Evolutionary conservation across 495 filamentous ascomycete genomes (phyloP).

Genomic region (Penicillium cinerascens): DNA sequence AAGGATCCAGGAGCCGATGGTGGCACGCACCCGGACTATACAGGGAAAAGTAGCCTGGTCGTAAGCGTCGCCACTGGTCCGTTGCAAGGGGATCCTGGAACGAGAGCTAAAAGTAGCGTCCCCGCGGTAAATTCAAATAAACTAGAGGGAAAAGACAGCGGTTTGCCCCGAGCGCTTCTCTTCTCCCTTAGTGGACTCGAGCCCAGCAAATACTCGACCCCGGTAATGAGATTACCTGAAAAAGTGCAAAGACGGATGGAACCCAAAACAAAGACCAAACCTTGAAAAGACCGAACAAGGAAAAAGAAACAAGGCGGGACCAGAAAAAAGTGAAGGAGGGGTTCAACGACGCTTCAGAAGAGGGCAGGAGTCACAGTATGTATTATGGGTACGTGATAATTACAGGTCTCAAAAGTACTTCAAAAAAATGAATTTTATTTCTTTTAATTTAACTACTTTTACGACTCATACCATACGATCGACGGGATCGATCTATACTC

Average conservation of each 20-base stretch:
- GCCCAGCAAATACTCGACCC: conserved; percentile 1
- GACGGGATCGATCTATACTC: conserved; percentile 28
- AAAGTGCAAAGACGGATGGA: neutral
- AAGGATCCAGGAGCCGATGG: conserved; percentile 16
- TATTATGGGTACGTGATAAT: conserved; percentile 13
- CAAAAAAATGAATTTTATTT: neutral
- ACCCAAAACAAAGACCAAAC: neutral
- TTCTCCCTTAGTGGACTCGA: neutral
- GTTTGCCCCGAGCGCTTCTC: conserved; percentile 8
- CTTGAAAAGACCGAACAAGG: neutral
- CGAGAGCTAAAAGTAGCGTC: conserved; percentile 26
- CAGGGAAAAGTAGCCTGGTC: conserved; percentile 23
- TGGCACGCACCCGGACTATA: conserved; percentile 22
- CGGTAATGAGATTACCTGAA: neutral
- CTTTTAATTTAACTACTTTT: conserved; percentile 10
- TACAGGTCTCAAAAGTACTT: conserved; percentile 22
- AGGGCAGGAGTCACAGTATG: conserved; percentile 18
- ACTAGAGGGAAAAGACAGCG: conserved; percentile 7
- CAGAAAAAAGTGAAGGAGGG: conserved; percentile 6
- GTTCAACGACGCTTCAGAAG: conserved; percentile 18
- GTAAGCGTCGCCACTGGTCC: conserved; percentile 23
- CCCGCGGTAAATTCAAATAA: conserved; percentile 25
- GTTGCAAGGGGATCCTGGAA: conserved; percentile 20
- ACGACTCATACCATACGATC: conserved; percentile 21
- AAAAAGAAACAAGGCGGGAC: neutral